phyloP scores from a whole-genome alignment of 441 rosid species.

The Erodium texanum region DNA sequence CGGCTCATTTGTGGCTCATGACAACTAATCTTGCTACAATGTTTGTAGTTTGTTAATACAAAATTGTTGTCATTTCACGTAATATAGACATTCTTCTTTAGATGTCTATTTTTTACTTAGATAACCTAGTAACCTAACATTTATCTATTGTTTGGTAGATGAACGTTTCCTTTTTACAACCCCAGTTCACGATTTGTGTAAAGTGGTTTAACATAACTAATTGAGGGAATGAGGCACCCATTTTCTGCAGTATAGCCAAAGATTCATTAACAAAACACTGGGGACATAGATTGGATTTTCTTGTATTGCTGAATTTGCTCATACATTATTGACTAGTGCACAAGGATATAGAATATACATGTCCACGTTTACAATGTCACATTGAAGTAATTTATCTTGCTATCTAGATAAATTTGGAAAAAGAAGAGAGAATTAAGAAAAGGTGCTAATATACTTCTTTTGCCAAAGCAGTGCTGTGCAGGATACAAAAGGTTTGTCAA shows the following conservation, averaged over 20 bases:
- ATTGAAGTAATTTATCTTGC: background rate
- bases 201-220: background rate
- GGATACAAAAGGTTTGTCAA: conserved; percentile 41
- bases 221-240: background rate
- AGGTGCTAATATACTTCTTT: conserved; percentile 10
- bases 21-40: background rate
- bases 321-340: background rate
- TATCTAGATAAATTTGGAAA: background rate
- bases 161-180: background rate
- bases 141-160: background rate
- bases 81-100: background rate
- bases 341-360: background rate
- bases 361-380: background rate
- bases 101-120: background rate
- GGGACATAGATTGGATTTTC: background rate
- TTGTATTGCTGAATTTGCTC: background rate
- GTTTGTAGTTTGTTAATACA: background rate
- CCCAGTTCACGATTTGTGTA: background rate
- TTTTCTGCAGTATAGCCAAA: background rate
- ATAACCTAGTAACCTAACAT: background rate
- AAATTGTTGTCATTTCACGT: background rate
- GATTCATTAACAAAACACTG: background rate
- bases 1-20: background rate
- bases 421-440: background rate
- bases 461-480: conserved; percentile 36